phyloP scores from a whole-genome alignment of 768 basidiomycete genomes.

The Postia placenta region DNA sequence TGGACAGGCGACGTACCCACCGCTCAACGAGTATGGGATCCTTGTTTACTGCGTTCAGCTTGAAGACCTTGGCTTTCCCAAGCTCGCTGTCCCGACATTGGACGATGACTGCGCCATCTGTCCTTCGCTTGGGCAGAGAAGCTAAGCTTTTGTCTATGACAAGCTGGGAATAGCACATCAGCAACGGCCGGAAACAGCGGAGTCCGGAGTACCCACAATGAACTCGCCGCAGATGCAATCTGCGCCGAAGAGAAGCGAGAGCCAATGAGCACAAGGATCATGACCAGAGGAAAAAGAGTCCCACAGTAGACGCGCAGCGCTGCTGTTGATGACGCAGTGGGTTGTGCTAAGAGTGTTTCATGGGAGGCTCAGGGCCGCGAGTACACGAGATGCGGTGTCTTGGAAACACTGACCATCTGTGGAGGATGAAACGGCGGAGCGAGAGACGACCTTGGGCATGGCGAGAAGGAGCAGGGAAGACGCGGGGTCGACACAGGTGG shows the following conservation, averaged over 20 bases:
- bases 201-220: slow-evolving; percentile 46
- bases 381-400: no score
- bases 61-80: slow-evolving; percentile 70
- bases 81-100: slow-evolving; percentile 59
- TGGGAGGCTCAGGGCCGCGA: no score
- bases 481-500: neutral
- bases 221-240: slow-evolving; percentile 89
- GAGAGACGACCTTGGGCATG: slow-evolving; percentile 92
- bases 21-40: slow-evolving; percentile 76
- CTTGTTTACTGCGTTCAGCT: slow-evolving; percentile 68
- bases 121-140: slow-evolving; percentile 62
- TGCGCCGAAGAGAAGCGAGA: slow-evolving; percentile 24
- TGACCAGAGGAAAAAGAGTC: slow-evolving; percentile 25
- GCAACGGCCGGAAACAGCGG: neutral
- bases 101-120: slow-evolving; percentile 77
- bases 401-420: slow-evolving; percentile 73
- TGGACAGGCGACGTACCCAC: slow-evolving; percentile 38
- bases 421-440: slow-evolving; percentile 84
- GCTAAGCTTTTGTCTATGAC: slow-evolving; percentile 74
- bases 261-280: slow-evolving; percentile 6
- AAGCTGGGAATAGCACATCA: slow-evolving; percentile 39
- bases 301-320: slow-evolving; percentile 79
- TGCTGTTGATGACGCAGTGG: slow-evolving; percentile 73
- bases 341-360: slow-evolving; percentile 47
- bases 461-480: neutral